Conservation (phyloP, 2,329 filamentous ascomycete species). For the Penicillium sp. region DNA sequence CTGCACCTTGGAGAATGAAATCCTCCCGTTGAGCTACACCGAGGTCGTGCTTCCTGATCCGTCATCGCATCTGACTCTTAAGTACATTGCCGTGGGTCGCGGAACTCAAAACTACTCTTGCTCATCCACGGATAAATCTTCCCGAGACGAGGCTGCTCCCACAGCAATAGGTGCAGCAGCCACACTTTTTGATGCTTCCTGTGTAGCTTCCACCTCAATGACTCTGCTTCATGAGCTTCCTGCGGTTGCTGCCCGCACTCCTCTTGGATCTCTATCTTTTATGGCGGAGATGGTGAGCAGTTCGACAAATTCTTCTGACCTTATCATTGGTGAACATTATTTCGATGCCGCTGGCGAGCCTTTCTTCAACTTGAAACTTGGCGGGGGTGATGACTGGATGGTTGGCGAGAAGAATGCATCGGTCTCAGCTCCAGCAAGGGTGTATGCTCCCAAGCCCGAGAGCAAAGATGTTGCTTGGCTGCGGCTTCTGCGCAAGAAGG, state of each 20-base stretch:
- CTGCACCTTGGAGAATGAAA: slow-evolving; percentile 19
- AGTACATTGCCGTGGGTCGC: slow-evolving; percentile 46
- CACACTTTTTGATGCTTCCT: slow-evolving; percentile 45
- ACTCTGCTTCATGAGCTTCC: slow-evolving; percentile 31
- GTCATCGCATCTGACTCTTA: slow-evolving; percentile 32
- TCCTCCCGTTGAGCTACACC: slow-evolving; percentile 20
- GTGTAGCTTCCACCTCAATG: slow-evolving; percentile 29
- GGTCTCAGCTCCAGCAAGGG: slow-evolving; percentile 25
- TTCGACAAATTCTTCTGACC: slow-evolving; percentile 12
- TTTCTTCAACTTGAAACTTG: slow-evolving; percentile 32
- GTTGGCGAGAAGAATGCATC: slow-evolving; percentile 26
- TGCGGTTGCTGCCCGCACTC: slow-evolving; percentile 15
- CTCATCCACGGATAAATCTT: slow-evolving; percentile 22
- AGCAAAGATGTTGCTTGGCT: slow-evolving; percentile 34
- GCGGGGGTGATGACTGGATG: slow-evolving; percentile 27
- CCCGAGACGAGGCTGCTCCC: slow-evolving; percentile 24
- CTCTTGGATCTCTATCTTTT: slow-evolving; percentile 30
- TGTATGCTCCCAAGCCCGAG: slow-evolving; percentile 1
- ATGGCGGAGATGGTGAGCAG: slow-evolving; percentile 18
- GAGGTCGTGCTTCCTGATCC: slow-evolving; percentile 29
- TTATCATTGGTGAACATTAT: slow-evolving; percentile 40
- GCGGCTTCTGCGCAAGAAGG: slow-evolving; percentile 27
- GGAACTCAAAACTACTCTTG: slow-evolving; percentile 55
- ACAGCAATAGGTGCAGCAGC: slow-evolving; percentile 46
- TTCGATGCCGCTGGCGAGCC: slow-evolving; percentile 29